These are phyloP conservation scores for Pseudozyma sp. DNA, from an alignment of 1,284 basidiomycete species.

Conservation along the genomic window DNA sequence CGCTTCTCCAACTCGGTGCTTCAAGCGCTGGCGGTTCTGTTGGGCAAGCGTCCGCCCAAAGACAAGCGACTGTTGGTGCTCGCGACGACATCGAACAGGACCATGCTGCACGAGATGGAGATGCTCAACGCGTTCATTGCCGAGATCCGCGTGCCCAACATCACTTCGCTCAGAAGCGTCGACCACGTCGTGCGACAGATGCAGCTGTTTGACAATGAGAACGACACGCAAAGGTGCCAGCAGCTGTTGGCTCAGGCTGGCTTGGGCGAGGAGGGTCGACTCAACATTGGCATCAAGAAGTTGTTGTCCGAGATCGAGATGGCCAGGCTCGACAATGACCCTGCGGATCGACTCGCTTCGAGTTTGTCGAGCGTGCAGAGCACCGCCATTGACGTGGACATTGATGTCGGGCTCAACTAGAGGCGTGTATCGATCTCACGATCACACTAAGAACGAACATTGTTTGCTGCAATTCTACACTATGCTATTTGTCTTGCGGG, in stretches of 20 bases:
- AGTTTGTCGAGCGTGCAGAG: constrained; percentile 57
- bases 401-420: constrained; percentile 50
- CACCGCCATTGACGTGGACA: constrained; percentile 46
- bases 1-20: constrained; percentile 94
- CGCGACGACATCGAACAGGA: constrained; percentile 88
- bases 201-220: constrained; percentile 76
- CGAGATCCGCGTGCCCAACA: constrained; percentile 85
- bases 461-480: too few relatives aligned
- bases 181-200: constrained; percentile 86
- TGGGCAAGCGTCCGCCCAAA: constrained; percentile 92
- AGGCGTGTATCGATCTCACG: background rate
- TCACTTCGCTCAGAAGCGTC: constrained; percentile 79
- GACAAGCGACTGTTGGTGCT: constrained; percentile 91
- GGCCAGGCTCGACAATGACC: constrained; percentile 81
- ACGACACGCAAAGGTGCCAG: constrained; percentile 76
- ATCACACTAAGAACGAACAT: background rate
- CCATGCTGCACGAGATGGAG: constrained; percentile 90
- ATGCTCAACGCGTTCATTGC: constrained; percentile 89
- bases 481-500: constrained; percentile 1
- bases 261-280: constrained; percentile 74
- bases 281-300: constrained; percentile 88
- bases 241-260: constrained; percentile 81
- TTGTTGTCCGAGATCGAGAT: constrained; percentile 92
- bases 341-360: constrained; percentile 69
- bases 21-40: constrained; percentile 88